Base-by-base conservation (phyloP, 129 eudicot genomes). In the Flaveria ramosissima region DNA sequence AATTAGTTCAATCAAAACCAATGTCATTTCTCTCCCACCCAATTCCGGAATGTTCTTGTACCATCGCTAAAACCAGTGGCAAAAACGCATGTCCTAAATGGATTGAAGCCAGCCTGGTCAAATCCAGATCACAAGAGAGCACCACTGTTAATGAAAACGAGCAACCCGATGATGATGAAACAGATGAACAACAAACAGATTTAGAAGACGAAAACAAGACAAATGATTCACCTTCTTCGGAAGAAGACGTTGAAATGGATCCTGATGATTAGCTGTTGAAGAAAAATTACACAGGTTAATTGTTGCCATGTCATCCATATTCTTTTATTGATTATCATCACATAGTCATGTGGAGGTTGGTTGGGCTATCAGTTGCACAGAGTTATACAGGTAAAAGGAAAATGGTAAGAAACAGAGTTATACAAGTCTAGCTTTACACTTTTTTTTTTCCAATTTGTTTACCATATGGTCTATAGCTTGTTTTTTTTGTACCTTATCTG, bases 161-260 rank as follows among this genome's bases (percentile, higher is more conserved):
- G 65, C 27, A 87, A 2, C 86, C 82, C 11, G 89, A 88, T 52
- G 84, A 80, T 41, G 87, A 85, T 61, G 96, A 88, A 59, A 17
- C 10, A 42, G 92, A 83, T 71, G 80, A 78, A 63, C 83, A 72
- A 41, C 56, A 81, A 57, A 48, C 56, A 42, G 78, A 84, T 27
- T 78, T 81, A 21, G 88, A 82, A 47, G 89, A 82, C 8, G 87
- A 78, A 59, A 75, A 21, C 13, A 80, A 74, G 13, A 64, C 68
- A 50, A 50, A 57, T 12, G 73, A 73, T 39, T 78, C 85, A 3
- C 56, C 73, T 19, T 85, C 88, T 4, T 45, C 59, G 47, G 97
- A 89, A 61, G 90, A 87, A 80, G 97, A 94, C 70, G 99, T 89
- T 82, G 99, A 94, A 83, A 94, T 94, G 97, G 97, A 94, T 79